Evolutionary conservation across 1,139 yeast genomes (phyloP).

Genomic region (Sugiyamaella grinbergsii): DNA sequence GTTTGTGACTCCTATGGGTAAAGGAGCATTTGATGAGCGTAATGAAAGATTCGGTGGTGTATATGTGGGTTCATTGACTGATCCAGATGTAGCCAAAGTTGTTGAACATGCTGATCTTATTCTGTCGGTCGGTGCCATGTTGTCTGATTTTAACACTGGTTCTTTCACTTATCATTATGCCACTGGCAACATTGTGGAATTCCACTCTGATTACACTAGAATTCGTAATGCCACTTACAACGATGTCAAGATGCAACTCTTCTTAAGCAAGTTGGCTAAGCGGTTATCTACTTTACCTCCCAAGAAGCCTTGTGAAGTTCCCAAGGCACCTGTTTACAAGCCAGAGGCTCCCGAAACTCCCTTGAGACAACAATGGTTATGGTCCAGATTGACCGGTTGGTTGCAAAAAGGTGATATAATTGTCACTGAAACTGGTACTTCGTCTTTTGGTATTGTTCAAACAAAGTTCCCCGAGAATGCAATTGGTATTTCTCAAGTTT

Average conservation of each 20-base stretch:
- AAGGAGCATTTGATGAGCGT: conserved; percentile 73
- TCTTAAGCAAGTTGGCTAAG: conserved; percentile 52
- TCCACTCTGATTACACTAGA: conserved; percentile 86
- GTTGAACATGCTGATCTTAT: conserved; percentile 79
- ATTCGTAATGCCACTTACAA: conserved; percentile 75
- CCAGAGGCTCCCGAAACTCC: conserved; percentile 43
- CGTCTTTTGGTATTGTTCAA: conserved; percentile 83
- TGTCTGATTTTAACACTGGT: conserved; percentile 89
- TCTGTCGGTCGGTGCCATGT: conserved; percentile 75
- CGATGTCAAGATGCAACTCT: conserved; percentile 75
- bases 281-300: conserved; percentile 22
- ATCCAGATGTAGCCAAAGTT: conserved; percentile 71
- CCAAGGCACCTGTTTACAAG: conserved; percentile 29
- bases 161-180: conserved; percentile 80
- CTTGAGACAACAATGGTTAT: conserved; percentile 75
- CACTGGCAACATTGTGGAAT: conserved; percentile 79
- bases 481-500: conserved; percentile 80
- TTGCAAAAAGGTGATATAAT: conserved; percentile 78
- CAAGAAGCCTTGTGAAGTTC: conserved; percentile 25
- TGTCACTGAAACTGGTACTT: conserved; percentile 86
- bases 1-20: conserved; percentile 90
- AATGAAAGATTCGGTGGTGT: conserved; percentile 82
- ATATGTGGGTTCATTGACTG: conserved; percentile 77
- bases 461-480: conserved; percentile 74
- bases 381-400: conserved; percentile 77